A percentile compares a stretch with the other conserved stretches of the same genome.
Evolutionary conservation across 495 filamentous ascomycete species (phyloP).

Genomic region (Aspergillus bertholletiae): DNA sequence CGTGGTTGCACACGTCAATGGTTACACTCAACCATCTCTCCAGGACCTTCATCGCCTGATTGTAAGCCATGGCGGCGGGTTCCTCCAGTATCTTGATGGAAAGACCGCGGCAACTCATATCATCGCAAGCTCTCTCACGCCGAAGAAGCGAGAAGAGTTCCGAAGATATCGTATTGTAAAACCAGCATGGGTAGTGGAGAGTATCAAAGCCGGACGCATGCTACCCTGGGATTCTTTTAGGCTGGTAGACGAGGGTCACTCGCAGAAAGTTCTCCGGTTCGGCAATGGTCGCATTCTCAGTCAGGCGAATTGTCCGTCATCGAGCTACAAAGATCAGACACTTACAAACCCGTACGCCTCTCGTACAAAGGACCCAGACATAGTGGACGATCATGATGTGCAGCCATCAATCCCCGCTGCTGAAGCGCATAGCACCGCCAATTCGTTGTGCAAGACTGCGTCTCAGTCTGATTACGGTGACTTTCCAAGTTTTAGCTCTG

Average conservation of each 20-base stretch:
- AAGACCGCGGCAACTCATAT: conserved; percentile 95
- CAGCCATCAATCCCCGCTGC: neutral
- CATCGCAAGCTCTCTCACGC: conserved; percentile 83
- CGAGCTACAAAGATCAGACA: conserved; percentile 72
- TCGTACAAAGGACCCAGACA: conserved; percentile 48
- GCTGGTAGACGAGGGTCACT: conserved; percentile 72
- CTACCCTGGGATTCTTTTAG: conserved; percentile 83
- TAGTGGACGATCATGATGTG: neutral
- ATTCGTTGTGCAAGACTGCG: neutral
- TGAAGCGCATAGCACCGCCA: neutral
- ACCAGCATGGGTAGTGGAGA: conserved; percentile 94
- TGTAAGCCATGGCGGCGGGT: conserved; percentile 86
- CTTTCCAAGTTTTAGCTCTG: conserved; percentile 36
- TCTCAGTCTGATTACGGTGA: conserved; percentile 44
- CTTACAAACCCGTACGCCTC: conserved; percentile 73
- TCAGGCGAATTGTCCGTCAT: conserved; percentile 52
- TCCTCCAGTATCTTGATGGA: conserved; percentile 89
- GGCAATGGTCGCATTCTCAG: conserved; percentile 65
- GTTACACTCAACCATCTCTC: conserved; percentile 88
- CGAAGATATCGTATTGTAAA: conserved; percentile 84
- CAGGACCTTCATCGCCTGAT: conserved; percentile 83
- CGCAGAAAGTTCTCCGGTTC: conserved; percentile 76
- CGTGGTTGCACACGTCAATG: conserved; percentile 84
- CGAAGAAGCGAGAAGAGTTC: conserved; percentile 88
- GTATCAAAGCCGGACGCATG: conserved; percentile 72